Evolutionary conservation across 108 stramenopile species (phyloP).

Genomic region (Parietichytrium sp.): DNA sequence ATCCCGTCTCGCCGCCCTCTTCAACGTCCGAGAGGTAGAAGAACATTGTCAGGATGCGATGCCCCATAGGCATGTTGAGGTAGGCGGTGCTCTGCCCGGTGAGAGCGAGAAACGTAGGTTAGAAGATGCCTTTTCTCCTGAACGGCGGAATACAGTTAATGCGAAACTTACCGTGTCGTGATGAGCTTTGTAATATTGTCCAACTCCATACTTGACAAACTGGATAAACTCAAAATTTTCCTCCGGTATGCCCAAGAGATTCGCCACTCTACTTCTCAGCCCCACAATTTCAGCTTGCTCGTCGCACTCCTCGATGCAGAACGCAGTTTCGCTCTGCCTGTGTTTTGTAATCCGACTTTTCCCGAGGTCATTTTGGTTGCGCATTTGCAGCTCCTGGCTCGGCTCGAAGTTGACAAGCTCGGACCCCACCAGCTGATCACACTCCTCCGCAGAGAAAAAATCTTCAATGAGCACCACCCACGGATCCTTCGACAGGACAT

Average conservation of each 20-base stretch:
- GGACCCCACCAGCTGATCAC: neutral
- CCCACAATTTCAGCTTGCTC: neutral
- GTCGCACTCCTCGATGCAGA: neutral
- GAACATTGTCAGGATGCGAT: conserved; percentile 5
- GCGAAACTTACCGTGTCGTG: too few relatives aligned
- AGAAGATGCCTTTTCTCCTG: too few relatives aligned
- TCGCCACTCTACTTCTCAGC: neutral
- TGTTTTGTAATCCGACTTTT: neutral
- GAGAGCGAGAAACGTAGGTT: too few relatives aligned
- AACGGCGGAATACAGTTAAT: too few relatives aligned
- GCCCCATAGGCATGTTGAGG: conserved; percentile 17
- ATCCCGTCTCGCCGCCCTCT: conserved; percentile 1
- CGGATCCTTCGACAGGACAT: neutral
- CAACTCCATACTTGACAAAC: neutral
- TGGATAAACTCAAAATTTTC: conserved; percentile 33
- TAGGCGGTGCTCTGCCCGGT: neutral
- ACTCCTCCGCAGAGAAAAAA: neutral
- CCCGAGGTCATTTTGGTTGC: neutral
- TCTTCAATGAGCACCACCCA: neutral
- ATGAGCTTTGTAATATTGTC: neutral
- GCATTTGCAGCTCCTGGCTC: neutral
- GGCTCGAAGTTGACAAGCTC: neutral
- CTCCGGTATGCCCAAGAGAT: neutral
- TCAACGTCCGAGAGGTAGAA: neutral
- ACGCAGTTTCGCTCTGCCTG: neutral